These are phyloP conservation scores for Lachnellula suecica DNA, from an alignment of 2,329 filamentous ascomycete genomes.

Conservation along the genomic window DNA sequence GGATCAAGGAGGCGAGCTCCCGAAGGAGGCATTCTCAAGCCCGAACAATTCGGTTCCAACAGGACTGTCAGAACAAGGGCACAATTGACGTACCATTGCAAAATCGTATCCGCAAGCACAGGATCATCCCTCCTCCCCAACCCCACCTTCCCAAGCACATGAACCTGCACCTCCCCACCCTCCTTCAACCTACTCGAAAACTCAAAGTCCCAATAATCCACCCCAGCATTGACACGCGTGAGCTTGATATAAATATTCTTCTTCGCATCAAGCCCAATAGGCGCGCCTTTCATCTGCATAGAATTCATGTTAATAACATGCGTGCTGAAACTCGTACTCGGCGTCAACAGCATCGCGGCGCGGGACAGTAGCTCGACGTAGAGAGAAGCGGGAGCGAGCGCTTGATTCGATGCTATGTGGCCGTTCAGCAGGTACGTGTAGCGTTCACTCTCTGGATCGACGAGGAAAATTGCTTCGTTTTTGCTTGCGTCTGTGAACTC, in stretches of 20 bases:
- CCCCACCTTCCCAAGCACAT: not conserved
- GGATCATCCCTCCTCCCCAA: not conserved
- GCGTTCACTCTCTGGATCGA: slow-evolving; percentile 38
- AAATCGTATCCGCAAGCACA: not conserved
- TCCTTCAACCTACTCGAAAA: not conserved
- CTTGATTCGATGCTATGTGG: slow-evolving; percentile 35
- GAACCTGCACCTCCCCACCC: not conserved
- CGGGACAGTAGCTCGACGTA: slow-evolving; percentile 6
- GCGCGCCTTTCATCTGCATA: slow-evolving; percentile 3
- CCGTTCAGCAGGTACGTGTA: slow-evolving; percentile 36
- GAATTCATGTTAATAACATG: not conserved
- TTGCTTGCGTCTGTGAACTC: slow-evolving; percentile 29
- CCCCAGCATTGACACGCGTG: not conserved
- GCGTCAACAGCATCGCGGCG: slow-evolving; percentile 1
- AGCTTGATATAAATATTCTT: not conserved
- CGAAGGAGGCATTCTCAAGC: too few species aligned
- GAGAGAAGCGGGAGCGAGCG: slow-evolving; percentile 8
- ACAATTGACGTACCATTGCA: too few species aligned
- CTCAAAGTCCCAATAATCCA: not conserved
- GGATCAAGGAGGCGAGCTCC: too few species aligned
- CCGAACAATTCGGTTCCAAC: too few species aligned
- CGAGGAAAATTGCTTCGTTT: slow-evolving; percentile 36
- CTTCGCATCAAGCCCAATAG: slow-evolving; percentile 1
- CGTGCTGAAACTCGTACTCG: not conserved
- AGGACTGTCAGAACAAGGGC: too few species aligned